Evolutionary conservation across 169 alveolate species (phyloP).

Genomic region (Plasmodium inui): DNA sequence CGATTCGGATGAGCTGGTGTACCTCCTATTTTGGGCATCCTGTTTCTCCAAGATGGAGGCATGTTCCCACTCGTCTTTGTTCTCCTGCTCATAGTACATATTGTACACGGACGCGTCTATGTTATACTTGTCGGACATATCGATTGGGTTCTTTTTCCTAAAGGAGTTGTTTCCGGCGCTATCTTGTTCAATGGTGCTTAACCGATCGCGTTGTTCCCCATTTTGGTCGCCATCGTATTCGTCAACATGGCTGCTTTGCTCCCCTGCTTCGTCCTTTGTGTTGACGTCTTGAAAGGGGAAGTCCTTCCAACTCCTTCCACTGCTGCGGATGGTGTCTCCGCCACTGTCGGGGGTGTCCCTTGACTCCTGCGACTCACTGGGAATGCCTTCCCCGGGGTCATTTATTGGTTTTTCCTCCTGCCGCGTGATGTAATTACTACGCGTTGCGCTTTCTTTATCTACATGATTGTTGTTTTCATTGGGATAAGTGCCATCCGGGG

Average conservation of each 20-base stretch:
- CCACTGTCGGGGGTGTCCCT: neutral
- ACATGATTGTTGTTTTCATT: neutral
- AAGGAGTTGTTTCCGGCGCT: neutral
- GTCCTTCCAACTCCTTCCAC: neutral
- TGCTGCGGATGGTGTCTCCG: neutral
- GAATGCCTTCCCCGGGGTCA: neutral
- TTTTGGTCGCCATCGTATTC: neutral
- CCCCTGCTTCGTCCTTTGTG: neutral
- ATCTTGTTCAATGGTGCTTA: neutral
- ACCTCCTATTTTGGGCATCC: neutral
- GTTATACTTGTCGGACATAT: slow-evolving; percentile 31
- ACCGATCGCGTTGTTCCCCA: neutral
- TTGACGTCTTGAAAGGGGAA: neutral
- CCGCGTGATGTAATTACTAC: neutral
- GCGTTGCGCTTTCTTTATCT: neutral
- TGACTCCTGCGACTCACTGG: neutral
- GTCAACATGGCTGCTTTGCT: neutral
- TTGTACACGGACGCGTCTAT: slow-evolving; percentile 1
- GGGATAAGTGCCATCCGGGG: neutral
- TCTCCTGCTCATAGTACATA: slow-evolving; percentile 19
- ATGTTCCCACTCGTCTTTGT: neutral
- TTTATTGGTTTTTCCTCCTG: neutral
- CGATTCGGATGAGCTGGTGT: slow-evolving; percentile 26
- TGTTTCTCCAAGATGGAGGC: neutral
- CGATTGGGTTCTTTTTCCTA: neutral